A percentile compares a stretch with the other conserved stretches of the same genome.
These are phyloP conservation scores for Xanthoconium stramineum DNA, from an alignment of 768 basidiomycete species.

Conservation along the genomic window DNA sequence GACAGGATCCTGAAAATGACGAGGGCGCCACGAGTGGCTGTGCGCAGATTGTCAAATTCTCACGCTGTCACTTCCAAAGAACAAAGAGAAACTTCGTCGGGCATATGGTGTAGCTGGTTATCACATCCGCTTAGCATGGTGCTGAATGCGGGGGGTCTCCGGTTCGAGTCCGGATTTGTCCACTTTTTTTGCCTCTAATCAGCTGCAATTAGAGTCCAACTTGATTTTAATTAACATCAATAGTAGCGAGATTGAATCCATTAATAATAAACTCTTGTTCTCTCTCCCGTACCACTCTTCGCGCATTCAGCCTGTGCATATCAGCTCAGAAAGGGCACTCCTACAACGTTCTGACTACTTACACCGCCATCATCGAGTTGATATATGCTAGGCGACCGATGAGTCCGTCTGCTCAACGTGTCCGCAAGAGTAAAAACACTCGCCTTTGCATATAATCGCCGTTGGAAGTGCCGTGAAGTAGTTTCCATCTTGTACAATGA, in stretches of 20 bases:
- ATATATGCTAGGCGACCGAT: conserved; percentile 1
- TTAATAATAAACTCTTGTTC: not conserved
- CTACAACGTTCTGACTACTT: not conserved
- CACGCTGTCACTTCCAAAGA: not conserved
- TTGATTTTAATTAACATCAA: not conserved
- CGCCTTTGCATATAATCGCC: conserved; percentile 4
- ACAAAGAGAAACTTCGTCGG: conserved; percentile 11
- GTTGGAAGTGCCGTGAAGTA: conserved; percentile 1
- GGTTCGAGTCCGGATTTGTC: conserved; percentile 41
- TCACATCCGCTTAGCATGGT: conserved; percentile 39
- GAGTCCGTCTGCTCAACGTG: not conserved
- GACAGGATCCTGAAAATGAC: conserved; percentile 27
- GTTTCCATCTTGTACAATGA: not conserved
- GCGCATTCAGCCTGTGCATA: conserved; percentile 11
- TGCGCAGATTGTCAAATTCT: conserved; percentile 4
- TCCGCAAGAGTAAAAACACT: not conserved
- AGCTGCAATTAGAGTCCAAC: not conserved
- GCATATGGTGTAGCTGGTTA: conserved; percentile 41
- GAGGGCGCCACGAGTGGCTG: conserved; percentile 24
- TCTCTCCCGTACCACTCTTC: not conserved
- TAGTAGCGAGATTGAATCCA: not conserved
- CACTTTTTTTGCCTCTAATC: conserved; percentile 17
- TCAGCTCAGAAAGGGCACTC: not conserved
- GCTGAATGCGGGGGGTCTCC: conserved; percentile 38
- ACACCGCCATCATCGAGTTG: conserved; percentile 18